Evolutionary conservation across 2,329 filamentous ascomycete genomes (phyloP).

Genomic region (Proliferodiscus dingleyae): DNA sequence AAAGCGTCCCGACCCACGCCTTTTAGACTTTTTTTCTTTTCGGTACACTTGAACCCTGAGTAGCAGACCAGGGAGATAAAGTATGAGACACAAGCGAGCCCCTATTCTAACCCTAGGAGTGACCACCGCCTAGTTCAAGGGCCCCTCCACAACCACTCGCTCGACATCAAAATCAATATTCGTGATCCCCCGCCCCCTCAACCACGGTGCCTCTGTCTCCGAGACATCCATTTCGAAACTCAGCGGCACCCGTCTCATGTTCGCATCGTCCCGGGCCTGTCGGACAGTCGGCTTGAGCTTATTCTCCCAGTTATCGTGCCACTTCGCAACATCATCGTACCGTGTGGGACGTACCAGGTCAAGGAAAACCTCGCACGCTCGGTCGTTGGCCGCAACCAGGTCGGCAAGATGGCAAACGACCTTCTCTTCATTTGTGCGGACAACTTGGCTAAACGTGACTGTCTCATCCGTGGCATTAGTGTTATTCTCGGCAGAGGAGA

Average conservation of each 20-base stretch:
- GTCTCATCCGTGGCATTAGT: not conserved
- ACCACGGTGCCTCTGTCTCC: not conserved
- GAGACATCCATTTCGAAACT: not conserved
- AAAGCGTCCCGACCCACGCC: too few species aligned
- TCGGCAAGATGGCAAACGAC: not conserved
- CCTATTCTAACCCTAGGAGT: too few species aligned
- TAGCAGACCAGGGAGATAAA: too few species aligned
- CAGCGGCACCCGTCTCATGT: not conserved
- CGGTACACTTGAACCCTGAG: too few species aligned
- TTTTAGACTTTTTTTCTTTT: too few species aligned
- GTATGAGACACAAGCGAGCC: too few species aligned
- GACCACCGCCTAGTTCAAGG: not conserved
- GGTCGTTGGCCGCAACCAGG: not conserved
- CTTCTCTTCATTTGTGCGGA: too few species aligned
- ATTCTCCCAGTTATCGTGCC: not conserved
- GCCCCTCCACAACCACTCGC: not conserved
- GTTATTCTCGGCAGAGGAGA: too few species aligned
- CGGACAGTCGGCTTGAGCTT: rapidly evolving
- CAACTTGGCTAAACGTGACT: too few species aligned
- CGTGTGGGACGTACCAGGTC: not conserved
- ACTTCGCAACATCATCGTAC: not conserved
- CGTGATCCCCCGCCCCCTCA: not conserved
- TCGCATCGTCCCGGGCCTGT: not conserved
- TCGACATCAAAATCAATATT: not conserved
- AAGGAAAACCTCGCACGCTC: not conserved